Evolutionary conservation across 2,329 filamentous ascomycete genomes (phyloP).

Genomic region (Escovopsis sp.): DNA sequence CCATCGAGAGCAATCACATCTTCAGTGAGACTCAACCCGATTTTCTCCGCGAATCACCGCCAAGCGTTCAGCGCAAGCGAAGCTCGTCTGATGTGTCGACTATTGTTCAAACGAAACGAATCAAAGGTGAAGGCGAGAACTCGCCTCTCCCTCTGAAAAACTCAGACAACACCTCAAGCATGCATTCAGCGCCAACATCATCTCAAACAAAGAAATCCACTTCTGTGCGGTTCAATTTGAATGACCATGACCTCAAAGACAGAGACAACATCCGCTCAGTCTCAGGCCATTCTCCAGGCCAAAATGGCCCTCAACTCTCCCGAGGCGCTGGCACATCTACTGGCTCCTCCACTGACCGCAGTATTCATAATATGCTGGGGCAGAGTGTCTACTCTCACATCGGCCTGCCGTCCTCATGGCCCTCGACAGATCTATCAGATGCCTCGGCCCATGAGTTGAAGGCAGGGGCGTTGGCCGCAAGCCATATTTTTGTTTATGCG

Average conservation of each 20-base stretch:
- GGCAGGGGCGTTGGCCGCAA: background rate
- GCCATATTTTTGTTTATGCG: slow-evolving; percentile 11
- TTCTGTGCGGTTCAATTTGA: too few relatives aligned
- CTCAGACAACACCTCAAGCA: background rate
- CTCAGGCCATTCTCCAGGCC: too few relatives aligned
- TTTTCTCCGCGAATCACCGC: slow-evolving; percentile 11
- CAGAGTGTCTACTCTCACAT: background rate
- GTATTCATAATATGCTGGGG: background rate
- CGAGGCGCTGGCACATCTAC: too few relatives aligned
- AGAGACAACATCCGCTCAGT: too few relatives aligned
- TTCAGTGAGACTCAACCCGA: slow-evolving; percentile 6
- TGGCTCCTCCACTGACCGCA: too few relatives aligned
- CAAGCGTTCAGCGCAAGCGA: slow-evolving; percentile 9
- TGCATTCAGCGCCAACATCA: background rate
- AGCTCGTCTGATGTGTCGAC: background rate
- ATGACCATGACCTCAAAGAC: too few relatives aligned
- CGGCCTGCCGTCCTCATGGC: background rate
- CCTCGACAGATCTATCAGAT: background rate
- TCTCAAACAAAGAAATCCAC: too few relatives aligned
- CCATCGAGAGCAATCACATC: slow-evolving; percentile 23
- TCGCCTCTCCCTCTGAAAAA: background rate
- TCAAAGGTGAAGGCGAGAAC: background rate
- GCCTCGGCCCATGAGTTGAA: background rate
- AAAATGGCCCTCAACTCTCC: too few relatives aligned
- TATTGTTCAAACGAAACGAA: background rate